A percentile compares a stretch with the other conserved stretches of the same genome.
These are phyloP conservation scores for Ogataea allantospora DNA, from an alignment of 805 yeast species.

Conservation along the genomic window DNA sequence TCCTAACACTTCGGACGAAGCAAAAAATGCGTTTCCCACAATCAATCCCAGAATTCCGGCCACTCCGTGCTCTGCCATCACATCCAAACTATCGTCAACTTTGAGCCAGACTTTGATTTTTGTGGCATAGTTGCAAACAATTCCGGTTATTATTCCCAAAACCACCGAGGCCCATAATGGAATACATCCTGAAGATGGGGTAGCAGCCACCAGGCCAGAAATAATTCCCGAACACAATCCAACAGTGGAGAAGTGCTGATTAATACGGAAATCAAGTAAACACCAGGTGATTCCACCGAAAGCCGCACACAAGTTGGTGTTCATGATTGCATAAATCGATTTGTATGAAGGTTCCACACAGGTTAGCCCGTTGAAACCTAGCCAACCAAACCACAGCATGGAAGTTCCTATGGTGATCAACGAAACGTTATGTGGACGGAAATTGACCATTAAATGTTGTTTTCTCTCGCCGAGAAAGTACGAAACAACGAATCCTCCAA, in stretches of 20 bases:
- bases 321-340: constrained; percentile 87
- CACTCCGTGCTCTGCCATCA: constrained; percentile 97
- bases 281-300: constrained; percentile 94
- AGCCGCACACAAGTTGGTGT: constrained; percentile 85
- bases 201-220: constrained; percentile 95
- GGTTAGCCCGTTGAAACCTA: constrained; percentile 91
- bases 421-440: constrained; percentile 93
- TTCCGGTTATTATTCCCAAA: constrained; percentile 77
- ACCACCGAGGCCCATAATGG: constrained; percentile 90
- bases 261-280: constrained; percentile 81
- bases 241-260: constrained; percentile 89
- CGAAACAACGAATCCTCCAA: constrained; percentile 85
- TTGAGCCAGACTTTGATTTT: constrained; percentile 75
- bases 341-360: constrained; percentile 78
- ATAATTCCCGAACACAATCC: constrained; percentile 94
- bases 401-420: constrained; percentile 86
- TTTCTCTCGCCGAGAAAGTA: constrained; percentile 75
- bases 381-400: constrained; percentile 92
- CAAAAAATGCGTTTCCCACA: constrained; percentile 81
- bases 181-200: constrained; percentile 90
- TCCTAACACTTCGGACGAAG: constrained; percentile 83
- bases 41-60: constrained; percentile 90
- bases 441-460: constrained; percentile 76
- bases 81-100: constrained; percentile 92
- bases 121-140: constrained; percentile 86